These are phyloP conservation scores for Phytophthora pini DNA, from an alignment of 352 stramenopile species.

Conservation along the genomic window DNA sequence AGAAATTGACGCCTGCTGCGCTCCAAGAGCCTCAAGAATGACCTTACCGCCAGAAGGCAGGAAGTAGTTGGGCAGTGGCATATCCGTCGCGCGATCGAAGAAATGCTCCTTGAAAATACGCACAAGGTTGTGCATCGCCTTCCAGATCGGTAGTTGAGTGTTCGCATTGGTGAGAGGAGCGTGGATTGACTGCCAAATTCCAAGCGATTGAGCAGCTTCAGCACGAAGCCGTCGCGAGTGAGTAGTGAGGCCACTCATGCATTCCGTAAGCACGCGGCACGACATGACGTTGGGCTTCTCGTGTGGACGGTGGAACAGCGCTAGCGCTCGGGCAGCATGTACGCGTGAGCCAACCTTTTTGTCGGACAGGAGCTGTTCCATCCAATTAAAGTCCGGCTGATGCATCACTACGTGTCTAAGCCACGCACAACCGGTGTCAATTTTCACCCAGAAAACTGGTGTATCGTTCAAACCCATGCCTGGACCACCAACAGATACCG, in stretches of 20 bases:
- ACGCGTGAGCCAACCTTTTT: conserved; percentile 87
- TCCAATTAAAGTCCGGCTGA: conserved; percentile 90
- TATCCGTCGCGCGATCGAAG: conserved; percentile 80
- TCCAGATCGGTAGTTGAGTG: conserved; percentile 84
- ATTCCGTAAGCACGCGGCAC: conserved; percentile 83
- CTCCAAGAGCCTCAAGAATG: conserved; percentile 77
- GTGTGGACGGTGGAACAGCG: conserved; percentile 80
- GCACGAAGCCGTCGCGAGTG: conserved; percentile 79
- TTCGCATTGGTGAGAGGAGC: conserved; percentile 83
- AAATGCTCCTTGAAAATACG: conserved; percentile 92
- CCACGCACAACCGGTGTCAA: conserved; percentile 81
- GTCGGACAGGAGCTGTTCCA: conserved; percentile 86
- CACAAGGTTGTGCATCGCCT: conserved; percentile 87
- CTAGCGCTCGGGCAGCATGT: conserved; percentile 74
- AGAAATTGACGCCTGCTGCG: conserved; percentile 80
- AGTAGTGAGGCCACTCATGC: conserved; percentile 85
- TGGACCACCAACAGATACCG: conserved; percentile 73
- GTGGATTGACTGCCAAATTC: conserved; percentile 89
- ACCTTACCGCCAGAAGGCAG: conserved; percentile 85
- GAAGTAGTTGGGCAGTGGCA: conserved; percentile 90
- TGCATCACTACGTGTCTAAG: conserved; percentile 87
- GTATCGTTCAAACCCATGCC: conserved; percentile 90
- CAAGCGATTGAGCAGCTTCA: conserved; percentile 76
- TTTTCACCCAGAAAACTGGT: conserved; percentile 89
- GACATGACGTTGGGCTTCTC: conserved; percentile 91